Conservation (phyloP, 208 protist species). For the Leishmania major region DNA sequence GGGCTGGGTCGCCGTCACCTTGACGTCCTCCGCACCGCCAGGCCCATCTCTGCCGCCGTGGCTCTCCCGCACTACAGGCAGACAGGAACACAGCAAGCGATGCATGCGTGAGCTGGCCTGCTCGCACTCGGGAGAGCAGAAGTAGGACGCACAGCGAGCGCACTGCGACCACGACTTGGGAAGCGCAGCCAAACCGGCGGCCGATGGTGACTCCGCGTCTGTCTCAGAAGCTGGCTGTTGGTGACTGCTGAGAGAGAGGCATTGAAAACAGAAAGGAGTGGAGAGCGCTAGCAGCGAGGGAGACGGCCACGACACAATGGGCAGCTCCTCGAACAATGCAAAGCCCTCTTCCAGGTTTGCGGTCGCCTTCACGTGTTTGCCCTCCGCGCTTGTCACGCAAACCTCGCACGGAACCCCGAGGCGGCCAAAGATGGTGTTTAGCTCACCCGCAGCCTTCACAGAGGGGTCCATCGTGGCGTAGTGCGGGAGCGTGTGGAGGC, state of each 20-base stretch:
- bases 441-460: slow-evolving; percentile 45
- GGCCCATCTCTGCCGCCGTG: not conserved
- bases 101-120: slow-evolving; percentile 37
- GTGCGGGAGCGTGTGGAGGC: not conserved
- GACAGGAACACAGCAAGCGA: slow-evolving; percentile 52
- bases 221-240: not conserved
- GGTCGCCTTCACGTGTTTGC: slow-evolving; percentile 74
- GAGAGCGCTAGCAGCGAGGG: slow-evolving; percentile 34
- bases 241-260: slow-evolving; percentile 46
- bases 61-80: slow-evolving; percentile 33
- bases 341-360: slow-evolving; percentile 34
- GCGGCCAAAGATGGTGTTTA: slow-evolving; percentile 60
- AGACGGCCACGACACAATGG: slow-evolving; percentile 76
- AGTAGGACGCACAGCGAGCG: slow-evolving; percentile 48
- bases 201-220: not conserved
- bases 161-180: slow-evolving; percentile 38
- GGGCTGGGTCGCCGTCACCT: not conserved
- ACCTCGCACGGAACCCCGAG: slow-evolving; percentile 66
- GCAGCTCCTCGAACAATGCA: slow-evolving; percentile 73
- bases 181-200: not conserved
- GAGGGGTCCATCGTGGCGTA: slow-evolving; percentile 50
- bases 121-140: slow-evolving; percentile 64
- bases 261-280: slow-evolving; percentile 70
- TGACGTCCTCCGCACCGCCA: not conserved
- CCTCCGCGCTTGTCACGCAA: slow-evolving; percentile 36